Conservation (phyloP, 2,329 filamentous ascomycete species). For the Geosmithia morbida region DNA sequence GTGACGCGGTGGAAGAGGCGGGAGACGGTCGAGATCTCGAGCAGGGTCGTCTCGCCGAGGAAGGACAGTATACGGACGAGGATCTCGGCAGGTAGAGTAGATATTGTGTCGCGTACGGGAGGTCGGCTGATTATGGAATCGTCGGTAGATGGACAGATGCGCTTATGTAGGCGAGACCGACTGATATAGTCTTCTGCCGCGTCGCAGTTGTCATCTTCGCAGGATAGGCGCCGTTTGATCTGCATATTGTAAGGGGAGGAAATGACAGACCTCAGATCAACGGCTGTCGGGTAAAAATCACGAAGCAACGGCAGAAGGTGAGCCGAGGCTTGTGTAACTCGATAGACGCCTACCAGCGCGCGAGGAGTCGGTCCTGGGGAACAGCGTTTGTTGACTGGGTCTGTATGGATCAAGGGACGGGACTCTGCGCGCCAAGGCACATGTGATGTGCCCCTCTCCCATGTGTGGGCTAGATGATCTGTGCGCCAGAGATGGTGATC, state of each 20-base stretch:
- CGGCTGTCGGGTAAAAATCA: background rate
- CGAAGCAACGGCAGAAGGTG: background rate
- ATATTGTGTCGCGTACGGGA: slow-evolving; percentile 42
- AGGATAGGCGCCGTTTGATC: slow-evolving; percentile 4
- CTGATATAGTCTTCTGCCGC: background rate
- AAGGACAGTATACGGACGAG: slow-evolving; percentile 71
- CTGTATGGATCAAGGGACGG: too few relatives aligned
- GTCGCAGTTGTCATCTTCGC: background rate
- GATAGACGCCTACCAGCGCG: background rate
- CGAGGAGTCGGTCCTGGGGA: background rate
- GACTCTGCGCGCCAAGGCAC: too few relatives aligned
- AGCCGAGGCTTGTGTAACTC: background rate
- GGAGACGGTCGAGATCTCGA: slow-evolving; percentile 52
- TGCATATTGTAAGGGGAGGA: slow-evolving; percentile 1
- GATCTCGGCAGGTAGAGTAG: slow-evolving; percentile 72
- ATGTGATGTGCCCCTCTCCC: too few relatives aligned
- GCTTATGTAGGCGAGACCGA: background rate
- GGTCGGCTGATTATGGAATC: background rate
- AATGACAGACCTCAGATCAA: too few relatives aligned
- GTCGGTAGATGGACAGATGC: background rate
- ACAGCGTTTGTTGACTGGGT: too few relatives aligned
- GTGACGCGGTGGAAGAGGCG: slow-evolving; percentile 59
- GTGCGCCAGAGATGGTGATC: too few relatives aligned
- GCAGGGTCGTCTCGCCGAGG: slow-evolving; percentile 54
- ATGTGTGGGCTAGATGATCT: too few relatives aligned